phyloP scores from a whole-genome alignment of 331 rosid species.

The Malus hybrid region DNA sequence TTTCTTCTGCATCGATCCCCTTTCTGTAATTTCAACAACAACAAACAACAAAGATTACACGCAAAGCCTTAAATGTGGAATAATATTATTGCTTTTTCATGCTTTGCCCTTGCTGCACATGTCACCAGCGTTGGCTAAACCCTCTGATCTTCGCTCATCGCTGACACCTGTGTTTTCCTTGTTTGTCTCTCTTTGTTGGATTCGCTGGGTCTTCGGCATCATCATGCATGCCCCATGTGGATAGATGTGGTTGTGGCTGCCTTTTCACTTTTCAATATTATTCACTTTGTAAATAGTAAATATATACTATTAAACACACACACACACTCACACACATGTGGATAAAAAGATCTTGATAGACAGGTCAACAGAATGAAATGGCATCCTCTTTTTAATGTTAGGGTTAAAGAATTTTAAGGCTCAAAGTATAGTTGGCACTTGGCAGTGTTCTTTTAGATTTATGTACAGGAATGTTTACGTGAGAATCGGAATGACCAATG shows the following conservation, averaged over 20 bases:
- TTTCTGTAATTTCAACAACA: not conserved
- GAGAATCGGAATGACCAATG: not conserved
- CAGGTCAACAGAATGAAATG: not conserved
- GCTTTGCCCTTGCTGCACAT: not conserved
- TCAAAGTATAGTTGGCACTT: not conserved
- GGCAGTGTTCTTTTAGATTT: not conserved
- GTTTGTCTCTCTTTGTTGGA: conserved; percentile 32
- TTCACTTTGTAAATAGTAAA: not conserved
- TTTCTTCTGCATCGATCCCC: not conserved
- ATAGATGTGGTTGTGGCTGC: not conserved
- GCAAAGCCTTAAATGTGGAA: conserved; percentile 33
- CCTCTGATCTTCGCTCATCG: conserved; percentile 13
- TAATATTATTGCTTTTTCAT: conserved; percentile 1
- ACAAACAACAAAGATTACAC: conserved; percentile 11
- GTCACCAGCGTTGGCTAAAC: not conserved
- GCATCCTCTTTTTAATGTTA: not conserved
- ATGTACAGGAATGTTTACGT: not conserved
- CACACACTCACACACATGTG: not conserved
- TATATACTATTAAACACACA: not conserved
- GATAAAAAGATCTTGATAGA: not conserved
- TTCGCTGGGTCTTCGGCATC: conserved; percentile 17
- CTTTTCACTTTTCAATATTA: conserved; percentile 5
- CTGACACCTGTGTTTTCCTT: conserved; percentile 35
- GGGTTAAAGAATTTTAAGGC: not conserved
- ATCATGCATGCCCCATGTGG: conserved; percentile 18